Evolutionary conservation across 2,329 filamentous ascomycete species (phyloP).

Genomic region (Paecilomyces sp.): DNA sequence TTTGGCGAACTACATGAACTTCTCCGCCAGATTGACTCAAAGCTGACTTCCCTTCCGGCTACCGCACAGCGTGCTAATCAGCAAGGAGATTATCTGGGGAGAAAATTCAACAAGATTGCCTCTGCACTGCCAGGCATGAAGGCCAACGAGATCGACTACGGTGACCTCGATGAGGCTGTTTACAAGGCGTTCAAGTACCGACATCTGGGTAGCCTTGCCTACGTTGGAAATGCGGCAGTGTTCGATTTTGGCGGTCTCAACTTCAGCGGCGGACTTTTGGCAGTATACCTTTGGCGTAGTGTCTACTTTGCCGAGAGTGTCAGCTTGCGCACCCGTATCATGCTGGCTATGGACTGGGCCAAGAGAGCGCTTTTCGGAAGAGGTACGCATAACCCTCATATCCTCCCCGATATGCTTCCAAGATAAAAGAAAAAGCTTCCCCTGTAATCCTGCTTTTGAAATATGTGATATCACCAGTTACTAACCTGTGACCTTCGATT

Average conservation of each 20-base stretch:
- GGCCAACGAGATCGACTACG: conserved; percentile 76
- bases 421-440: too few relatives aligned
- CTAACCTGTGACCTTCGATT: neutral
- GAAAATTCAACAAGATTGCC: conserved; percentile 89
- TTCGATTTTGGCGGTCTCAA: conserved; percentile 82
- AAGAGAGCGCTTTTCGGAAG: conserved; percentile 92
- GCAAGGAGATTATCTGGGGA: conserved; percentile 85
- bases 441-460: neutral
- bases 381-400: too few relatives aligned
- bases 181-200: conserved; percentile 94
- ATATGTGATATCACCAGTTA: neutral
- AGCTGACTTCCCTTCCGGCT: conserved; percentile 87
- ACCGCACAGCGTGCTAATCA: conserved; percentile 96
- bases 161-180: conserved; percentile 82
- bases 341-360: conserved; percentile 98
- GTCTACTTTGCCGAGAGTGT: conserved; percentile 98
- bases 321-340: conserved; percentile 75
- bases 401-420: too few relatives aligned
- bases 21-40: conserved; percentile 84
- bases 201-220: conserved; percentile 86
- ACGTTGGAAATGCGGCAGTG: conserved; percentile 91
- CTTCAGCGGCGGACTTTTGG: conserved; percentile 75
- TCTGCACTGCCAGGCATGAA: conserved; percentile 66
- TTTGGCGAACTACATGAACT: conserved; percentile 88
- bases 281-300: conserved; percentile 92